phyloP scores from a whole-genome alignment of 176 grass and related monocot species.

The Miscanthus lutarioriparius region DNA sequence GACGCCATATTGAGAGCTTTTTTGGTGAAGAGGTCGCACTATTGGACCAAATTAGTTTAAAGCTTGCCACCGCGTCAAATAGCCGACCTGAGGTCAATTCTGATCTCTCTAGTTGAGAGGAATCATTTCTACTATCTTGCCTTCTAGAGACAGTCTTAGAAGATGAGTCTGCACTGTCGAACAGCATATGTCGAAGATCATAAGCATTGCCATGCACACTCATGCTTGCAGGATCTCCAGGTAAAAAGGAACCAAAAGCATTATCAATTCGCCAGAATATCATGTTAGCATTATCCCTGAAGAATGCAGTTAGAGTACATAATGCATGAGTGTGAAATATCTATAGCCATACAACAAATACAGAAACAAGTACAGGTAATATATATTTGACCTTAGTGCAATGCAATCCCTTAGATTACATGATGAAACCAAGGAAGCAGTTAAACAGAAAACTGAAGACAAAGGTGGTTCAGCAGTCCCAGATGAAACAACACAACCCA shows the following conservation, averaged over 20 bases:
- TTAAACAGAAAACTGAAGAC: slow-evolving; percentile 78
- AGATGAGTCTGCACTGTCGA: slow-evolving; percentile 51
- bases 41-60: slow-evolving; percentile 93
- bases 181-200: slow-evolving; percentile 84
- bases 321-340: slow-evolving; percentile 34
- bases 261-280: slow-evolving; percentile 89
- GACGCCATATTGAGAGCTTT: slow-evolving; percentile 95
- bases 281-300: slow-evolving; percentile 56
- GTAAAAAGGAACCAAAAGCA: slow-evolving; percentile 90
- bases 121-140: slow-evolving; percentile 35
- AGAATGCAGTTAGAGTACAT: slow-evolving; percentile 30
- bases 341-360: slow-evolving; percentile 30
- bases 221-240: slow-evolving; percentile 54
- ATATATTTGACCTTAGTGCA: slow-evolving; percentile 51
- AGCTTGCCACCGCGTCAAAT: slow-evolving; percentile 80
- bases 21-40: slow-evolving; percentile 62
- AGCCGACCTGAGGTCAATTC: slow-evolving; percentile 55
- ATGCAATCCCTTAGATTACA: slow-evolving; percentile 82
- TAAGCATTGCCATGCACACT: slow-evolving; percentile 67
- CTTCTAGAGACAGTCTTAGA: slow-evolving; percentile 43
- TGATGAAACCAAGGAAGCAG: slow-evolving; percentile 75
- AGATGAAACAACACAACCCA: slow-evolving; percentile 90
- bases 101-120: slow-evolving; percentile 57
- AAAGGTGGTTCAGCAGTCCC: slow-evolving; percentile 78
- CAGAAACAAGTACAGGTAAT: slow-evolving; percentile 27